Percentiles rank a stretch among this genome's conserved stretches.
Conservation (phyloP, 805 yeast species). For the Candida saitoana region DNA sequence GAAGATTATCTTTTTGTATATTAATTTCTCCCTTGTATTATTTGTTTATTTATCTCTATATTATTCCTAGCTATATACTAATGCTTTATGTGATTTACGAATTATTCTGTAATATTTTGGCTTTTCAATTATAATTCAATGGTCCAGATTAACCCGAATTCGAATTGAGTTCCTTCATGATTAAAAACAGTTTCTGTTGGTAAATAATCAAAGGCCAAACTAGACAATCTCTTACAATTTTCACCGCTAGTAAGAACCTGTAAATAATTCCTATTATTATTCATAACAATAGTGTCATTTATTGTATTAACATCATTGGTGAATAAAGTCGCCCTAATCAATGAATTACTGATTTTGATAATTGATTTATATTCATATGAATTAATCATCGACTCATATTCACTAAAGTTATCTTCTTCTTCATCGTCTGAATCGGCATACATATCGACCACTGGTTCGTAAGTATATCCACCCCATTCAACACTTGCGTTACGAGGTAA, state of each 20-base stretch:
- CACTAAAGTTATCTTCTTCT: conserved; percentile 13
- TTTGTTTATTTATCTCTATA: too few relatives aligned
- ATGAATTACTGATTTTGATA: conserved; percentile 9
- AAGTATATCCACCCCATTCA: conserved; percentile 73
- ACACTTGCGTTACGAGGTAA: conserved; percentile 63
- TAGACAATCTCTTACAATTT: background rate
- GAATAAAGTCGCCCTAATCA: conserved; percentile 12
- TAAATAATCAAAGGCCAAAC: conserved; percentile 11
- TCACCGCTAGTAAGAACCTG: conserved; percentile 9
- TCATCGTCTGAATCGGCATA: conserved; percentile 44
- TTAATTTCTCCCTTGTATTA: too few relatives aligned
- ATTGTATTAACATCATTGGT: conserved; percentile 12
- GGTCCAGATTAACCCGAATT: conserved; percentile 14
- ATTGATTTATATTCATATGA: conserved; percentile 12
- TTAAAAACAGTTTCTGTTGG: conserved; percentile 15
- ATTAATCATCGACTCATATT: background rate
- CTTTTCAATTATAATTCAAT: too few relatives aligned
- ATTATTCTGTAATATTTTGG: background rate
- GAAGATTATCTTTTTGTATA: too few relatives aligned
- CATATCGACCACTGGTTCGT: conserved; percentile 31
- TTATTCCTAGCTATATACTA: background rate
- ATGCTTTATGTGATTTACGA: background rate
- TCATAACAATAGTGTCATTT: conserved; percentile 6
- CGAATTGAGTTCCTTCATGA: conserved; percentile 9
- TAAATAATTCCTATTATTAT: conserved; percentile 5